Percentiles rank a stretch among this genome's conserved stretches.
phyloP scores from a whole-genome alignment of 768 basidiomycete species.

The Hygrophorus pudorinus region DNA sequence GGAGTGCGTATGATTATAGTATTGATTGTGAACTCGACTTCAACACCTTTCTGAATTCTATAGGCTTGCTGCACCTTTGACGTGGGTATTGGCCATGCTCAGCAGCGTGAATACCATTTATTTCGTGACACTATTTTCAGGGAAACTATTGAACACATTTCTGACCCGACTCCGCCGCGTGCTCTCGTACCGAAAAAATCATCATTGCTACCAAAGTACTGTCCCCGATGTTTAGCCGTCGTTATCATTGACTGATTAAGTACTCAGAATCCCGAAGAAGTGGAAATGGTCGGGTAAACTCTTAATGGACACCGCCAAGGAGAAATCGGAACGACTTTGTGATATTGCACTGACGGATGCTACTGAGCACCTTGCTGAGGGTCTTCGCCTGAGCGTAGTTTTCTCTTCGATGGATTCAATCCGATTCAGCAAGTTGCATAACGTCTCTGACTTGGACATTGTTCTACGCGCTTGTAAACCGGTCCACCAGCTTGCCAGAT shows the following conservation, averaged over 20 bases:
- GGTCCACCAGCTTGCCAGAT: conserved; percentile 41
- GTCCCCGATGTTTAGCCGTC: not conserved
- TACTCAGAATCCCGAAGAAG: conserved; percentile 41
- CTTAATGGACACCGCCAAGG: conserved; percentile 26
- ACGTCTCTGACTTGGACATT: conserved; percentile 33
- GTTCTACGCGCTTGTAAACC: conserved; percentile 41
- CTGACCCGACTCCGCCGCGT: conserved; percentile 16
- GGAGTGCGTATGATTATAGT: conserved; percentile 20
- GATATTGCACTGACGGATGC: conserved; percentile 37
- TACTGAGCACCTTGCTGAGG: conserved; percentile 26
- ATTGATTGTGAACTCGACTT: not conserved
- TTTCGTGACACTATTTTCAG: not conserved
- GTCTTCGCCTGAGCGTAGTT: conserved; percentile 40
- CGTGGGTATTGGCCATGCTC: conserved; percentile 14
- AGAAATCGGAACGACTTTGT: conserved; percentile 35
- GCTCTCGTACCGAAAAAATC: conserved; percentile 1
- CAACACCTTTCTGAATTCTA: not conserved
- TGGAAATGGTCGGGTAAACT: conserved; percentile 62
- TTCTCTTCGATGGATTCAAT: conserved; percentile 33
- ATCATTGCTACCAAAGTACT: conserved; percentile 15
- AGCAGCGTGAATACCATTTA: not conserved
- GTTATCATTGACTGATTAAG: conserved; percentile 5
- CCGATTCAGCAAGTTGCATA: conserved; percentile 36
- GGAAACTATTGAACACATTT: conserved; percentile 11
- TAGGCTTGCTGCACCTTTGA: conserved; percentile 26